Base-by-base conservation (phyloP, 352 stramenopile species). In the Globisporangium radiosum region DNA sequence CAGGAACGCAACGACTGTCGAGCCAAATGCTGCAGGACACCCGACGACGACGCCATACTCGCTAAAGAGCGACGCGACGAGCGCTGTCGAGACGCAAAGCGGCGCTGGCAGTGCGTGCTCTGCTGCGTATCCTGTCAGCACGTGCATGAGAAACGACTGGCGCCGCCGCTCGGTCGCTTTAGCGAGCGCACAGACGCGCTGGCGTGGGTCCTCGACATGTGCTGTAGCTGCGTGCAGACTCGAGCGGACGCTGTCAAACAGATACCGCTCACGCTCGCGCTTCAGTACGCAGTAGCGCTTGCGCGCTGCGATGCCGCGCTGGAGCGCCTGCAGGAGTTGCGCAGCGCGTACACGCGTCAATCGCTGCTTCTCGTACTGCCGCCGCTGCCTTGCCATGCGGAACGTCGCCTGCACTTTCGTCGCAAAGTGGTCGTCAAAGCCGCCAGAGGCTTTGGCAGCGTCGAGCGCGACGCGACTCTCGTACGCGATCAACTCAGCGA, bases 331-430 rank as follows among this genome's bases (percentile, higher is more conserved):
- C 5, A 90, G 68, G 19, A 88, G 65, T n/a, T 71, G 68, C 25
- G 73, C 83, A 5, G 83, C 83, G 7, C 74, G 71, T 25, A 78
- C 56, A 13, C 76, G 75, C 7, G 78, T 72, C 37, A 78, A 63
- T 14, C 74, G 66, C 47, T 78, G 75, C 45, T 69, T 60, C 0
- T 63, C 50, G 45, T 90, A 92, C 45, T 71, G 69, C 40, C 71
- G 73, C n/a, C 81, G 73, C 25, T 88, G 71, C 38, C 70, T 71
- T 37, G 76, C 86, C 82, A 92, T 92, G 7, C 80, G 82, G 49
- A 71, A 92, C 5, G 71, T 62, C 4, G 78, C 76, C 60, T 92
- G 82, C 0, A 92, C 58, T 62, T 90, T 90, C 54, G 73, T 87
- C 13, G 82, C 82, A 36, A 81, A 89, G 50, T 78, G 75, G 44